Evolutionary conservation across 2,329 filamentous ascomycete species (phyloP), one percentile per base, ranked within the genome.

Genomic region (Aspergillus sp.): DNA sequence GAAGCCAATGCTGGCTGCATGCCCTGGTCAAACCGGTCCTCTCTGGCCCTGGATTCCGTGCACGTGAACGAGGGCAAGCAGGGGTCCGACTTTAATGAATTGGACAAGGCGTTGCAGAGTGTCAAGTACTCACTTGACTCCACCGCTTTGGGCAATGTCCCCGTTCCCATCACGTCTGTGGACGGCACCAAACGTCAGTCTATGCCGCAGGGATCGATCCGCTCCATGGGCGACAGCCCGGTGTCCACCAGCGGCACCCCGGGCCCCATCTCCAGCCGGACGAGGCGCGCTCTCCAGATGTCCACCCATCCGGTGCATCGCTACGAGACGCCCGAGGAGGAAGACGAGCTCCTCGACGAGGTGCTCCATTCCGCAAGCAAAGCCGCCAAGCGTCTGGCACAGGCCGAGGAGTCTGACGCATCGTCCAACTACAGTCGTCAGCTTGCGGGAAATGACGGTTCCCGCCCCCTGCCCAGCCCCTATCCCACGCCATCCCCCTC

Each of bases 251-350:
- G 58, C 49, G 58, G 58, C 23, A 67, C 56, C 21, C 56, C 57
- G 52, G 64, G 61, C 0, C 88, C 90, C 1, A 81, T 91, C 47
- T 91, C 89, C 1, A 91, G 87, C 69, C 82, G 92, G 56, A 94
- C 91, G 13, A 81, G 93, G 53, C 83, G 91, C 55, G 88, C 89
- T 11, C 82, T 95, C 44, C 81, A 83, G 55, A 78, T 80, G 69
- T 86, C 89, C 13, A 77, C 80, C 4, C 87, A 91, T 57, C 88
- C 88, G 4, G 85, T 88, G 45, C 88, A 89, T 63, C 87, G 90
- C 57, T 97, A 97, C 68, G 94, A 99, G 67, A 92, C 92, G 0
- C 91, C 94, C 1, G 92, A 96, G 64, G 94, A 99, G 72, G 93
- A 97, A 67, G 94, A 99, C 54, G 94, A 99, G 73, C 81, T 99